Evolutionary conservation across 1,139 yeast species (phyloP).

Genomic region (Chernovozyma sophiae-reginae): DNA sequence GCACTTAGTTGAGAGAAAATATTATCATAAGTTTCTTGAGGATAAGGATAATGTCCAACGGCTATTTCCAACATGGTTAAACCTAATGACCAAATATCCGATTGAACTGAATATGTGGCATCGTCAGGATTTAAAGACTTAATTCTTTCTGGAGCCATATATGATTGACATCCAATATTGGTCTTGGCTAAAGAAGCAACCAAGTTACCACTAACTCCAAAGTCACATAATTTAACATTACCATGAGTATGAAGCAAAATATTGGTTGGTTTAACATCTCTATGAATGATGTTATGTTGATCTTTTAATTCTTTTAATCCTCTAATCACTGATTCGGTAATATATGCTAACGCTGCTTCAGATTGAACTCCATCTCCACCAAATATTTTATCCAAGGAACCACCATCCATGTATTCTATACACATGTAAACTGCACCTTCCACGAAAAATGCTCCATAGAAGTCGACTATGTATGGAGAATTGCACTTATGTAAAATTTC

Average conservation of each 20-base stretch:
- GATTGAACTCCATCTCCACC: conserved; percentile 74
- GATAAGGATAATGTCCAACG: conserved; percentile 89
- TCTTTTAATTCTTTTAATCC: conserved; percentile 85
- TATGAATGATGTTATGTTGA: conserved; percentile 85
- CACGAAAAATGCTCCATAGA: conserved; percentile 93
- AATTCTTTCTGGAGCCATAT: conserved; percentile 98
- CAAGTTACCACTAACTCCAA: conserved; percentile 92
- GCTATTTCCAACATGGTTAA: conserved; percentile 86
- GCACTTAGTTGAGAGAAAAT: conserved; percentile 92
- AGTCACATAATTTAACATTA: conserved; percentile 88
- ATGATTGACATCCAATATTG: conserved; percentile 95
- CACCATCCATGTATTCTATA: conserved; percentile 98
- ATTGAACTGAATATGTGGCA: conserved; percentile 84
- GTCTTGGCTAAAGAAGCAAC: conserved; percentile 96
- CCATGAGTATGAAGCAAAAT: conserved; percentile 79
- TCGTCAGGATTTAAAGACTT: conserved; percentile 57
- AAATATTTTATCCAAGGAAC: conserved; percentile 85
- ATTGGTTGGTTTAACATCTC: conserved; percentile 97
- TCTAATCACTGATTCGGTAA: conserved; percentile 73
- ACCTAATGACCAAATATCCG: conserved; percentile 96
- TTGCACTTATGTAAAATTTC: conserved; percentile 89
- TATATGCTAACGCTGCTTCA: conserved; percentile 68
- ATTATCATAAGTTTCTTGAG: conserved; percentile 86
- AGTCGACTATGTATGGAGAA: conserved; percentile 88
- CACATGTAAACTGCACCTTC: conserved; percentile 99